A percentile compares a stretch with the other conserved stretches of the same genome.
Evolutionary conservation across 305 asterid genomes (phyloP).

Genomic region (Solanum chacoense): DNA sequence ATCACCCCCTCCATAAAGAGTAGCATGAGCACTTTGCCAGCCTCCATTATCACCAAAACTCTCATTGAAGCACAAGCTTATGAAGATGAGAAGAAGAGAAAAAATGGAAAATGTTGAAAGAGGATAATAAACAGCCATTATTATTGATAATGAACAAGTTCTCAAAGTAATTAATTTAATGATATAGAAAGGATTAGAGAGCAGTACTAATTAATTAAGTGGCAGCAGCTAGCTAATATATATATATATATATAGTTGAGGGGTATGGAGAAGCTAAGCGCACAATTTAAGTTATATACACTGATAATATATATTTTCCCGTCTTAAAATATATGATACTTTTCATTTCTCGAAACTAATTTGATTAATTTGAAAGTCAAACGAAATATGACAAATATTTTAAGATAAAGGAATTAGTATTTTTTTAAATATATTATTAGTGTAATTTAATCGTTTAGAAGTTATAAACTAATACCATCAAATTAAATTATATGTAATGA

Average conservation of each 20-base stretch:
- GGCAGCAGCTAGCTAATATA: not conserved
- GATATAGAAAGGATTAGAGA: not conserved
- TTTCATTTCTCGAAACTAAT: not conserved
- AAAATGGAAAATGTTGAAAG: not conserved
- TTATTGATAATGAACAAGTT: not conserved
- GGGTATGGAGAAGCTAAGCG: not conserved
- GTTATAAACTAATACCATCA: not conserved
- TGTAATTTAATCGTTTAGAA: not conserved
- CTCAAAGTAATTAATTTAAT: not conserved
- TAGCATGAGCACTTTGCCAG: conserved; percentile 1
- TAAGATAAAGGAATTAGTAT: not conserved
- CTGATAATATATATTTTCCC: not conserved
- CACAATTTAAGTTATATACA: not conserved
- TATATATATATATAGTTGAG: not conserved
- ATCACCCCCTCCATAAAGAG: conserved; percentile 2
- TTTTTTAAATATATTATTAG: not conserved
- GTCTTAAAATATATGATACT: not conserved
- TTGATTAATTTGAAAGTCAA: not conserved
- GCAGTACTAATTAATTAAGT: not conserved
- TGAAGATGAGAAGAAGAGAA: not conserved
- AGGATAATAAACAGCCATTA: not conserved
- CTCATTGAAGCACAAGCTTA: not conserved
- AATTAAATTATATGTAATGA: not conserved
- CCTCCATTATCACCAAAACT: conserved; percentile 2
- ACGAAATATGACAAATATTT: not conserved